Evolutionary conservation across 495 filamentous ascomycete species (phyloP), one percentile per base, ranked within the genome.

Genomic region (Hyaloscypha variabilis): DNA sequence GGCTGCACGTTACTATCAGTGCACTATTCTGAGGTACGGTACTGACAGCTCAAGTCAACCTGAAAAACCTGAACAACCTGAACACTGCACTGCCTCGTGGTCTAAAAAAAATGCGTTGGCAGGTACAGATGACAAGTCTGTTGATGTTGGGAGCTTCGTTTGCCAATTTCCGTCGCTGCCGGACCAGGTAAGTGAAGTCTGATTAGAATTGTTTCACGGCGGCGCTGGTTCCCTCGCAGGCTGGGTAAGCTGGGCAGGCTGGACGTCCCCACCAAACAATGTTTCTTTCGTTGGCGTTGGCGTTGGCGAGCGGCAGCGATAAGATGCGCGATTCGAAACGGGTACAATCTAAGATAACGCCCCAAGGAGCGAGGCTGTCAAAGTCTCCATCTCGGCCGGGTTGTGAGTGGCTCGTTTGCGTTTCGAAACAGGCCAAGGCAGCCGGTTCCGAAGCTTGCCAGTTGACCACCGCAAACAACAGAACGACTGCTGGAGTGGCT

Each of bases 341-440:
- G 13, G 19, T 1, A 17, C 39, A 46, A 46, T 46, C 14, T 17
- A 8, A 46, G 39, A 3, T 19, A 34, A 34, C 54, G 54, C 54
- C 54, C 6, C 25, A 58, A n/a, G 25, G 54, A 28, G 54, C 54
- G 13, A 21, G 17, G 11, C 17, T 21, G 28, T 14, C 25, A 8
- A 29, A 0, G 24, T 4, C 14, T 14, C 31, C 29, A 21, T 8
- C 17, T 36, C 28, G 3, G 25, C 10, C 0, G 25, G 23, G 39
- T 23, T 14, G 29, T 58, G 29, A 58, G 25, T 58, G 54, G 54
- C 28, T 54, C 51, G 51, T 1, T 2, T 54, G 23, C 21, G 51
- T 54, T 54, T 54, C 51, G 51, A 54, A 54, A 54, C 51, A 54
- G 4, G 26, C 51, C 6, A 23, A 11, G 17, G 39, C 39, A 46